Conservation (phyloP, 2,329 filamentous ascomycete species). For the Apiospora saccharicola region DNA sequence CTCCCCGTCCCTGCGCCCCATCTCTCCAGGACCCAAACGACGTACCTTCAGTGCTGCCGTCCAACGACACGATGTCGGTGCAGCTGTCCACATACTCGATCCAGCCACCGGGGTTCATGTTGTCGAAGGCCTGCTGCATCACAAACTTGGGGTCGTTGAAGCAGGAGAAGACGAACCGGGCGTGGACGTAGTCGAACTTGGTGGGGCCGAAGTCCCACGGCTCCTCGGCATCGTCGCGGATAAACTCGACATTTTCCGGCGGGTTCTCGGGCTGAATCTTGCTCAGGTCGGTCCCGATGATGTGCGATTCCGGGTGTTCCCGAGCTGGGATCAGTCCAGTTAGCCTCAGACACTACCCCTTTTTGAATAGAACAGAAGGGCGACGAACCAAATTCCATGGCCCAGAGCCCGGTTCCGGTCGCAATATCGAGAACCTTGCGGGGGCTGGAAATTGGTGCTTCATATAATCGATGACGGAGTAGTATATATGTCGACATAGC, state of each 20-base stretch:
- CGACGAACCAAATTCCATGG: conserved; percentile 21
- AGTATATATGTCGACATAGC: neutral
- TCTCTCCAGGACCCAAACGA: neutral
- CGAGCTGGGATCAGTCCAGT: neutral
- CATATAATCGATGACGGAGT: neutral
- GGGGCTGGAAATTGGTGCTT: neutral
- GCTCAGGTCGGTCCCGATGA: conserved; percentile 27
- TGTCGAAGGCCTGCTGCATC: conserved; percentile 19
- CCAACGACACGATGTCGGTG: neutral
- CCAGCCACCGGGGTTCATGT: conserved; percentile 23
- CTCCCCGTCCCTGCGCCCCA: too few species aligned
- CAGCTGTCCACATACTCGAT: conserved; percentile 24
- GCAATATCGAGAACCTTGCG: conserved; percentile 21
- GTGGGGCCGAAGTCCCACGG: conserved; percentile 4
- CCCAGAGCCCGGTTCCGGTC: conserved; percentile 19
- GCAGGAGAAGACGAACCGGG: conserved; percentile 16
- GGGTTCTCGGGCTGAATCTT: conserved; percentile 23
- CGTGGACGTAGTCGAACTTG: conserved; percentile 26
- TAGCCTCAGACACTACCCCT: neutral
- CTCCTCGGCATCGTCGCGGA: conserved; percentile 26
- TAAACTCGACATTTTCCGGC: conserved; percentile 8
- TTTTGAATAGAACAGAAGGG: neutral
- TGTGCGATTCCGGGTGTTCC: neutral
- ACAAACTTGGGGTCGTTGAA: conserved; percentile 21
- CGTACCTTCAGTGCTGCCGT: neutral